Base-by-base conservation (phyloP, 306 rosid genomes). In the Vigna mungo region DNA sequence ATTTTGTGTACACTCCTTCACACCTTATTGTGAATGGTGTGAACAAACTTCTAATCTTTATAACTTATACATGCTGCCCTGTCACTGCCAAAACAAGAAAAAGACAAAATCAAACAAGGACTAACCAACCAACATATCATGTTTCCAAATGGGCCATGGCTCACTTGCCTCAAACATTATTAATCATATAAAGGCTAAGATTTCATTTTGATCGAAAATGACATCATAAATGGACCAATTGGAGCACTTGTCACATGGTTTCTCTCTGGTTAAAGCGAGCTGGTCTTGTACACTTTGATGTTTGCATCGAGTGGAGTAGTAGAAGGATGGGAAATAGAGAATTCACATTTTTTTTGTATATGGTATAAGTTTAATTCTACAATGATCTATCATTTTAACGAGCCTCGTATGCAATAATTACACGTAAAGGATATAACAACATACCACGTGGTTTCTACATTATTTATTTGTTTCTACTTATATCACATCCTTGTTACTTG, bases 381-480 rank as follows among this genome's bases (percentile, higher is more conserved):
- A 11, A 36, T 7, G 64, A 60, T 79, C 34, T 13, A 58, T 17
- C 23, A 14, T 71, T 41, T 79, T 51, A 37, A 61, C 32, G 7
- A 53, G 65, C 25, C 47, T 71, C 72, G 15, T 36, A 21, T 78
- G 80, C 30, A 54, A 52, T 34, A 62, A 56, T n/a, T 63, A 3
- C 16, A 48, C 12, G 30, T 30, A 51, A 25, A 32, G 46, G 43
- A 37, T 37, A 18, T 20, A 20, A 65, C 54, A 83, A 78, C 86
- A 83, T 13, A 27, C 60, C 86, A 83, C 68, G 83, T 78, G 83
- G 36, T 60, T 66, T 34, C 65, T 65, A 49, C 77, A 8, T 36
- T 20, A 59, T 53, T 73, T 78, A 10, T 49, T 18, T 71, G 58
- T 41, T 55, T 67, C 67, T 36, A 13, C 37, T 34, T 34, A 4